Evolutionary conservation across 78 protist species (phyloP).

Genomic region (Dictyostelium firmibasis): DNA sequence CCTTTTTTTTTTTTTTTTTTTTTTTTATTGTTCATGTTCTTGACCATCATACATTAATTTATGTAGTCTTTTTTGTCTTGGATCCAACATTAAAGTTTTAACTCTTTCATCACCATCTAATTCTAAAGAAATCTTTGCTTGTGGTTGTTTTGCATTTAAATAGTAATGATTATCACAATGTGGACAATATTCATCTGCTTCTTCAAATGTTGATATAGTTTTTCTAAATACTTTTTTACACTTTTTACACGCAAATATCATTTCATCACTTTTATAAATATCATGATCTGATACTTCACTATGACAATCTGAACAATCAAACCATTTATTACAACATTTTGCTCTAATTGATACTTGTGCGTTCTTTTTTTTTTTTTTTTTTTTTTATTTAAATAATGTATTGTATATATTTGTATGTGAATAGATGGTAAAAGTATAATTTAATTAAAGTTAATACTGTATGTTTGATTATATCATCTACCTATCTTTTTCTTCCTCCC

Average conservation of each 20-base stretch:
- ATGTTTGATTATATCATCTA: neutral
- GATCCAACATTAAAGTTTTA: neutral
- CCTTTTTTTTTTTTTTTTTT: neutral
- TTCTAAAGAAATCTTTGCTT: slow-evolving; percentile 24
- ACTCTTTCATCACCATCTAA: slow-evolving; percentile 1
- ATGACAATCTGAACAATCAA: slow-evolving; percentile 93
- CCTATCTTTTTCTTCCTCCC: too few species aligned
- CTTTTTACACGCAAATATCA: slow-evolving; percentile 89
- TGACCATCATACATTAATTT: slow-evolving; percentile 22
- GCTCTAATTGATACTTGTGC: slow-evolving; percentile 91
- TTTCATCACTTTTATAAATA: slow-evolving; percentile 73
- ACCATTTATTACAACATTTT: slow-evolving; percentile 92
- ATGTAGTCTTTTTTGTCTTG: neutral
- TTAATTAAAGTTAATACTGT: too few species aligned
- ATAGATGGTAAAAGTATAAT: too few species aligned
- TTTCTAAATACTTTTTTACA: slow-evolving; percentile 92
- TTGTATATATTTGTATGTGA: too few species aligned
- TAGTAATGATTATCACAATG: slow-evolving; percentile 86
- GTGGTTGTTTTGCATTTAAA: slow-evolving; percentile 44
- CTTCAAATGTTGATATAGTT: slow-evolving; percentile 68
- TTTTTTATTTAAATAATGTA: too few species aligned
- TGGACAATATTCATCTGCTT: slow-evolving; percentile 92
- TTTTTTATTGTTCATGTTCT: slow-evolving; percentile 1
- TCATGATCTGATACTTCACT: slow-evolving; percentile 83
- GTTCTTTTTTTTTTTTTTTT: slow-evolving; percentile 26